Conservation (phyloP, 129 eudicot genomes). For the Tanacetum coccineum region DNA sequence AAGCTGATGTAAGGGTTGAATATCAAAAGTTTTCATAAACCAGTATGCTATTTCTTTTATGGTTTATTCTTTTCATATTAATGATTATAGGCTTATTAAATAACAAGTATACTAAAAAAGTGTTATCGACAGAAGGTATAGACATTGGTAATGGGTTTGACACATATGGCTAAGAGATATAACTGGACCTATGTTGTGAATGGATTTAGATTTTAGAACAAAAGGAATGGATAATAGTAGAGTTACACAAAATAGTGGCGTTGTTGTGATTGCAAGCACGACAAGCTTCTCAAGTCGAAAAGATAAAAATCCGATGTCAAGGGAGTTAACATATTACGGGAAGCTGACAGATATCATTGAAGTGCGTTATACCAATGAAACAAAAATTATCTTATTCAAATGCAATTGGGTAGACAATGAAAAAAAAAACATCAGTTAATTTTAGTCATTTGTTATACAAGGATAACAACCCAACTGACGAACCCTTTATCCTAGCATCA, state of each 20-base stretch:
- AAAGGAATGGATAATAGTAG: background rate
- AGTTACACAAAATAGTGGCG: too few relatives aligned
- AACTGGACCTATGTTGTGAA: slow-evolving; percentile 9
- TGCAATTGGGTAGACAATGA: slow-evolving; percentile 2
- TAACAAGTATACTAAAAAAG: background rate
- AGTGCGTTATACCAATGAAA: slow-evolving; percentile 3
- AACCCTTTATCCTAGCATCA: too few relatives aligned
- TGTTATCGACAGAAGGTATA: background rate
- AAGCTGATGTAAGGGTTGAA: too few relatives aligned
- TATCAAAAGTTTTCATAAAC: too few relatives aligned
- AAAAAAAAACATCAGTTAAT: background rate
- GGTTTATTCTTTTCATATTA: background rate
- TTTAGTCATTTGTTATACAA: slow-evolving; percentile 12
- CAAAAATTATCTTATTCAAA: background rate
- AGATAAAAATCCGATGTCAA: too few relatives aligned
- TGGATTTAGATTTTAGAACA: slow-evolving; percentile 13
- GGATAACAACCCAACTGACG: too few relatives aligned
- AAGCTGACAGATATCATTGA: slow-evolving; percentile 1
- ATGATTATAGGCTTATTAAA: background rate
- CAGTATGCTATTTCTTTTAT: background rate
- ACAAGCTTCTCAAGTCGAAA: too few relatives aligned
- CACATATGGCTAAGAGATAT: slow-evolving; percentile 8
- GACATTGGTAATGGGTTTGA: slow-evolving; percentile 11
- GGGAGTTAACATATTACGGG: too few relatives aligned
- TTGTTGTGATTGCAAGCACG: too few relatives aligned